Base-by-base conservation (phyloP, 495 filamentous ascomycete species). In the Daldinia childiae region DNA sequence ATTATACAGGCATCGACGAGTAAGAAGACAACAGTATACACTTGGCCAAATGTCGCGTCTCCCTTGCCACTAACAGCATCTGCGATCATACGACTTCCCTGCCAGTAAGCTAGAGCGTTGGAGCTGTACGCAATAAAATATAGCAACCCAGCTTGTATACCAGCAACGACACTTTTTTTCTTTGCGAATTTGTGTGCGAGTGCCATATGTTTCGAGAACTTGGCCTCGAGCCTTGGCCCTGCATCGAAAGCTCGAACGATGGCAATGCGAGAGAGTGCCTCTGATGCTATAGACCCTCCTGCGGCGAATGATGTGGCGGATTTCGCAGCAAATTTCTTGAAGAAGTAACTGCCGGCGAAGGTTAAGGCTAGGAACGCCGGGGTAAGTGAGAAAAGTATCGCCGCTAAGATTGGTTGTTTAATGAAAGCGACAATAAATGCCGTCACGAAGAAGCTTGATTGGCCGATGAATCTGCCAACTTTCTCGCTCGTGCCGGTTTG, bases 41-140 rank as follows among this genome's bases (percentile, higher is more conserved):
- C 83, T 50, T 87, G 78, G 38, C 89, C 88, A 11, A 88, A 85
- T 0, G 73, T 74, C 3, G 83, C 84, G 26, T 77, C 69, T 5
- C 76, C 79, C 6, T 74, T 73, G 1, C 71, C 73, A 7, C 76
- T 76, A 15, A 85, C 77, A 2, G 80, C 76, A 57, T 82, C 71
- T 11, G 84, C 85, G 54, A 90, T 82, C 43, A 80, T 78, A 24
- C 76, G 78, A 60, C 83, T 84, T n/a, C 87, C 89, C 72, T 90
- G 84, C 87, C 87, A 91, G 66, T 89, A 90, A 0, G 88, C 88
- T n/a, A 91, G 75, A 48, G 84, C 88, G 72, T 90, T 89, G 5
- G 86, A 88, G 8, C 84, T 81, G 63, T 87, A 90, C 3, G 85
- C 85, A 56, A 89, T 84, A 63, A 91, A 90, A 65, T 89, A 90